Percentiles rank a stretch among this genome's conserved stretches.
These are phyloP conservation scores for Epichloe festucae DNA, from an alignment of 2,329 filamentous ascomycete species.

Conservation along the genomic window DNA sequence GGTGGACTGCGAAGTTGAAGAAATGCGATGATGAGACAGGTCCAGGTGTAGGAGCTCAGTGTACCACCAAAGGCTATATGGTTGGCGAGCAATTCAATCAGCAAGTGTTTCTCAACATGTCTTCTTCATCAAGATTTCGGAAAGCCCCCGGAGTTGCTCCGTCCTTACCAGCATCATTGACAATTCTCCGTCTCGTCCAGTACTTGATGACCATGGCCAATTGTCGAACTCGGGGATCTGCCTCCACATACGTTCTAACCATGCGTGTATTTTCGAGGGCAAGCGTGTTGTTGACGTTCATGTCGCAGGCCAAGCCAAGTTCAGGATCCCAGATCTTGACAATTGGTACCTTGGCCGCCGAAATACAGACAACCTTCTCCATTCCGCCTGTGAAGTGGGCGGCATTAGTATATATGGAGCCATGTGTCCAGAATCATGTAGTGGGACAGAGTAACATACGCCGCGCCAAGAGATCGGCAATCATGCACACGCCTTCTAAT, in stretches of 20 bases:
- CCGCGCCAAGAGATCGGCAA: constrained; percentile 73
- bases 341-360: constrained; percentile 90
- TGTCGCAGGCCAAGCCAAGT: constrained; percentile 77
- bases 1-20: constrained; percentile 77
- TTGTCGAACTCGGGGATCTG: constrained; percentile 79
- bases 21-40: constrained; percentile 95
- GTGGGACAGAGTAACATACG: constrained; percentile 42
- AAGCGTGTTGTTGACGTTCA: constrained; percentile 97
- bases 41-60: constrained; percentile 97
- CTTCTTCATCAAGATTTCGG: not conserved
- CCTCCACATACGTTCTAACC: constrained; percentile 93
- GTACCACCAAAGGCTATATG: constrained; percentile 73
- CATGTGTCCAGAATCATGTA: not conserved
- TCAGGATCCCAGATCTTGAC: constrained; percentile 98
- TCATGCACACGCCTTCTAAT: constrained; percentile 77
- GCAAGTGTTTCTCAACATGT: constrained; percentile 1
- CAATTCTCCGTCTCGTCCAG: constrained; percentile 83
- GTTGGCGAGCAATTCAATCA: constrained; percentile 7
- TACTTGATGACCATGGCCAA: constrained; percentile 96
- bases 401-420: not conserved
- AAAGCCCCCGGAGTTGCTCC: not conserved
- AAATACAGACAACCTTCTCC: constrained; percentile 91
- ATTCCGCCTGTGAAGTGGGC: constrained; percentile 60
- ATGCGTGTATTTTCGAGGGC: constrained; percentile 94
- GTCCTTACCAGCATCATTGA: constrained; percentile 81